Percentiles rank a stretch among this genome's conserved stretches.
phyloP scores from a whole-genome alignment of 2,329 filamentous ascomycete genomes.

The Gyromitra esculenta region DNA sequence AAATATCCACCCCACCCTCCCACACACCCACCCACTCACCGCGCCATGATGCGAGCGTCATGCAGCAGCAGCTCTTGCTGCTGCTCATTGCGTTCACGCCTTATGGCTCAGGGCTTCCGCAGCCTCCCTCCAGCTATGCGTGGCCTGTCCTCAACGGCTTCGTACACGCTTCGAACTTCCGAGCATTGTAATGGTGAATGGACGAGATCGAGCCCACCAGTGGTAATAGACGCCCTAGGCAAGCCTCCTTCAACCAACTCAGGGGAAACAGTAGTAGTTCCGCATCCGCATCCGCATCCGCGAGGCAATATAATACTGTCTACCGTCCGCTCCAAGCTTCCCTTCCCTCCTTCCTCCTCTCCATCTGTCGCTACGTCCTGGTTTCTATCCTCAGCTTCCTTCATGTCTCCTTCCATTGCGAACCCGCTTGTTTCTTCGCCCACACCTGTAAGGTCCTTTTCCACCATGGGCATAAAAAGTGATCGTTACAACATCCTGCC shows the following conservation, averaged over 20 bases:
- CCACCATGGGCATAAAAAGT: conserved; percentile 44
- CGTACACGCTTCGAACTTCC: conserved; percentile 44
- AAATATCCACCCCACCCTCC: conserved; percentile 2
- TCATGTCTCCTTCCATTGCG: conserved; percentile 42
- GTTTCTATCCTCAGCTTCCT: conserved; percentile 33
- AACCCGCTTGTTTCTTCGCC: conserved; percentile 33
- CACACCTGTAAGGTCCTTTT: conserved; percentile 44
- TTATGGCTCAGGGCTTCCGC: conserved; percentile 47
- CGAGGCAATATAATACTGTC: conserved; percentile 46
- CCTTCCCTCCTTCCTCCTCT: conserved; percentile 1
- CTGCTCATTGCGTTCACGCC: conserved; percentile 52
- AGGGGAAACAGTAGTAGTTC: conserved; percentile 43
- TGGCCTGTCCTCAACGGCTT: conserved; percentile 52
- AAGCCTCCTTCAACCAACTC: conserved; percentile 36
- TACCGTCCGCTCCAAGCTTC: conserved; percentile 34
- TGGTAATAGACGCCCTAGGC: conserved; percentile 28
- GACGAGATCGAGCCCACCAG: conserved; percentile 32
- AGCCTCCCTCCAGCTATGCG: conserved; percentile 41
- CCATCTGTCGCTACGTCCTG: conserved; percentile 34
- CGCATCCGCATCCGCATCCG: conserved; percentile 30
- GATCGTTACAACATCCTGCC: conserved; percentile 31
- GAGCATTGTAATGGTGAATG: conserved; percentile 38
- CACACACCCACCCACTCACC: conserved; percentile 31
- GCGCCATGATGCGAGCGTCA: conserved; percentile 48
- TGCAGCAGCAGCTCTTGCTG: conserved; percentile 49